These are phyloP conservation scores for Xylaria sp. DNA, from an alignment of 2,329 filamentous ascomycete genomes.

Conservation along the genomic window DNA sequence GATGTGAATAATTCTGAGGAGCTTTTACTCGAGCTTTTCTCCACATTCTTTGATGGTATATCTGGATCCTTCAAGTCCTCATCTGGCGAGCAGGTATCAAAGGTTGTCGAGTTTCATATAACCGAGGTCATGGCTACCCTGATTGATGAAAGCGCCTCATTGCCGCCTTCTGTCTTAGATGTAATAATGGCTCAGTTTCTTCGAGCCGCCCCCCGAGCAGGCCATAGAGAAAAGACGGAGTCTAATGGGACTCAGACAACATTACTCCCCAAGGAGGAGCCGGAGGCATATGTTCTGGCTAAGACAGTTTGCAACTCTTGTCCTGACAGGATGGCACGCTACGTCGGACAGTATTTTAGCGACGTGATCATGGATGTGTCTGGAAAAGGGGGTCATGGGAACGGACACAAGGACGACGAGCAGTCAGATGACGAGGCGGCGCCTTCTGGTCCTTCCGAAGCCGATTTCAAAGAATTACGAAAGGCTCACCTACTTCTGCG, in stretches of 20 bases:
- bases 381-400: constrained; percentile 59
- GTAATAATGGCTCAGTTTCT: constrained; percentile 95
- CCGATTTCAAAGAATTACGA: constrained; percentile 83
- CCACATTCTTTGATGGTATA: constrained; percentile 88
- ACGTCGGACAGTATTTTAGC: constrained; percentile 95
- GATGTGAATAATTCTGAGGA: constrained; percentile 84
- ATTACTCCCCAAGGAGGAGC: constrained; percentile 83
- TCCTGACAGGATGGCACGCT: constrained; percentile 91
- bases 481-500: constrained; percentile 90
- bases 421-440: constrained; percentile 68
- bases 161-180: constrained; percentile 85
- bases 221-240: constrained; percentile 63
- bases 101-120: constrained; percentile 93
- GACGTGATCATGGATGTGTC: constrained; percentile 93
- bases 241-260: constrained; percentile 81
- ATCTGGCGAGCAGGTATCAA: constrained; percentile 81
- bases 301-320: constrained; percentile 90
- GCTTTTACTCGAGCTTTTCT: constrained; percentile 82
- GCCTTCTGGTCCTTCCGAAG: constrained; percentile 71
- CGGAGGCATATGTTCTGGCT: constrained; percentile 94
- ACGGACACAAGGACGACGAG: constrained; percentile 63
- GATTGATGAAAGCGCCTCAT: constrained; percentile 80
- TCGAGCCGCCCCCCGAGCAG: constrained; percentile 75
- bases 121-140: constrained; percentile 82
- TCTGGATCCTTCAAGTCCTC: constrained; percentile 76